These are phyloP conservation scores for Phyllachora maydis DNA, from an alignment of 2,329 filamentous ascomycete genomes.

Conservation along the genomic window DNA sequence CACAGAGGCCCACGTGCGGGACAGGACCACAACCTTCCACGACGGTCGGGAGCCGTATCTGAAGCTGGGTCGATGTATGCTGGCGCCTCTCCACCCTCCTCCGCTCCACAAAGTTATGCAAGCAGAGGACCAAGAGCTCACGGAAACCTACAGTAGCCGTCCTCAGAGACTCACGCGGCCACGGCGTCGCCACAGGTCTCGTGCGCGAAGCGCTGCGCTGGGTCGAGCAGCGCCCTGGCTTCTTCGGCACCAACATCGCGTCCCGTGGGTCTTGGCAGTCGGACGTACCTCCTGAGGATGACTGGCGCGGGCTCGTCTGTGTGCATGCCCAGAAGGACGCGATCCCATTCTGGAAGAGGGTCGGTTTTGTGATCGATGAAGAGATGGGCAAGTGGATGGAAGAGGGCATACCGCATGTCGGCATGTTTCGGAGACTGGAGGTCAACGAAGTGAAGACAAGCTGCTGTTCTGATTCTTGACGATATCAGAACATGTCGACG, in stretches of 20 bases:
- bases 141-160: no score
- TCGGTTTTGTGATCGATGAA: conserved; percentile 58
- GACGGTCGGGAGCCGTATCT: conserved; percentile 55
- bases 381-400: conserved; percentile 61
- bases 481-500: no score
- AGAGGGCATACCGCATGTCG: conserved; percentile 68
- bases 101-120: no score
- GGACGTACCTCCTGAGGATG: conserved; percentile 14
- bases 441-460: conserved; percentile 6
- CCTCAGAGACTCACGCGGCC: conserved; percentile 39
- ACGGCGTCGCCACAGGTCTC: conserved; percentile 42
- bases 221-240: conserved; percentile 36
- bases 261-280: conserved; percentile 21
- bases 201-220: conserved; percentile 49
- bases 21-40: conserved; percentile 28
- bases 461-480: conserved; percentile 1
- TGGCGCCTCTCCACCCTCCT: no score
- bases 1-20: conserved; percentile 6
- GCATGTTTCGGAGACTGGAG: conserved; percentile 46
- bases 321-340: conserved; percentile 59
- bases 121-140: no score
- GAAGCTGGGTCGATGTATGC: conserved; percentile 59
- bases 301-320: conserved; percentile 57
- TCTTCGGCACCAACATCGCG: conserved; percentile 27
- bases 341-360: conserved; percentile 41